These are phyloP conservation scores for Calonectria pauciramosa DNA, from an alignment of 2,329 filamentous ascomycete genomes.

Conservation along the genomic window DNA sequence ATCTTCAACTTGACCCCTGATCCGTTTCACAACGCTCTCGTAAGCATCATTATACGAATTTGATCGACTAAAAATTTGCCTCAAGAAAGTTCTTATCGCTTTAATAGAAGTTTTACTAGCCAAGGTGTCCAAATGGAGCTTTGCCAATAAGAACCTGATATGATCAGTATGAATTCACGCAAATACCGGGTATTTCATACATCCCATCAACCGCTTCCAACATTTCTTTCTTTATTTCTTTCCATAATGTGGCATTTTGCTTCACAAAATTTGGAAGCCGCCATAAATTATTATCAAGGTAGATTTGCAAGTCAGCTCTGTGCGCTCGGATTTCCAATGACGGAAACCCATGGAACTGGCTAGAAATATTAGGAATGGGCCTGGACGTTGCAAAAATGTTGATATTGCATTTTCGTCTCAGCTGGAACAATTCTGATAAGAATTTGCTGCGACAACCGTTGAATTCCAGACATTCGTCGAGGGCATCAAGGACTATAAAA, in stretches of 20 bases:
- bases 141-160: background rate
- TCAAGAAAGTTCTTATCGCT: conserved; percentile 40
- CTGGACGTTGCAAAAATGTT: background rate
- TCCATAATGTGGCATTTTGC: background rate
- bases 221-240: background rate
- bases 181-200: background rate
- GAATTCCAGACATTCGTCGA: too few species aligned
- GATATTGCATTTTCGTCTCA: background rate
- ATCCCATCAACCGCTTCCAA: background rate
- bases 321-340: background rate
- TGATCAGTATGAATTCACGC: background rate
- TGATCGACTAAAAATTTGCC: background rate
- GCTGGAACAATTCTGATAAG: background rate
- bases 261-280: background rate
- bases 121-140: background rate
- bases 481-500: conserved; percentile 21
- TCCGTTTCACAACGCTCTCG: background rate
- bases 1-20: background rate
- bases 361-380: conserved; percentile 28
- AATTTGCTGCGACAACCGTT: background rate
- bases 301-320: conserved; percentile 26
- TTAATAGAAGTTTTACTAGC: conserved; percentile 37
- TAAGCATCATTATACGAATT: background rate
- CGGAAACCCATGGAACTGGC: conserved; percentile 40
- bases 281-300: background rate